These are phyloP conservation scores for Phaeotremella skinneri DNA, from an alignment of 768 basidiomycete genomes.

Conservation along the genomic window DNA sequence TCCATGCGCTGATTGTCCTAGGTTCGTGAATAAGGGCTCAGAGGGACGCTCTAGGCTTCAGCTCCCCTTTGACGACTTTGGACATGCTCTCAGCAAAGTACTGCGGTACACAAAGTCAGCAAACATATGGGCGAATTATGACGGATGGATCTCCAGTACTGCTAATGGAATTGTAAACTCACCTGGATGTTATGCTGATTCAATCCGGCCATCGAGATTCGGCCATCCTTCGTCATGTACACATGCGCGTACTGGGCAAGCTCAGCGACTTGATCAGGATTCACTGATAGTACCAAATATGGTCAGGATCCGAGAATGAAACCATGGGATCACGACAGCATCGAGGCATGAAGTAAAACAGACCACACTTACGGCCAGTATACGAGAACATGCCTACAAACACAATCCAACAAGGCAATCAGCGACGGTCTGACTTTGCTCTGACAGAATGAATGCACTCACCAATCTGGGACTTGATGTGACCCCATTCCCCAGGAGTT, in stretches of 20 bases:
- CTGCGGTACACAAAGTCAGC: slow-evolving; percentile 12
- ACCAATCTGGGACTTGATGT: slow-evolving; percentile 88
- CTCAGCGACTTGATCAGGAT: slow-evolving; percentile 46
- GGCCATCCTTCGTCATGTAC: slow-evolving; percentile 54
- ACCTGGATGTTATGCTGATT: slow-evolving; percentile 69
- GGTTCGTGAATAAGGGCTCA: neutral
- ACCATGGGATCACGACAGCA: neutral
- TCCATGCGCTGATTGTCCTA: neutral
- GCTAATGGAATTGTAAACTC: slow-evolving; percentile 3
- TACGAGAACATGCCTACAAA: slow-evolving; percentile 34
- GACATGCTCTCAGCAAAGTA: slow-evolving; percentile 53
- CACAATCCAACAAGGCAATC: slow-evolving; percentile 76
- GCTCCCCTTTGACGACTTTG: slow-evolving; percentile 53
- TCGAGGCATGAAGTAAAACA: neutral
- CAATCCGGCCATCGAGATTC: slow-evolving; percentile 92
- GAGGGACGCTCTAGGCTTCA: slow-evolving; percentile 19
- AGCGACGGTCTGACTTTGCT: slow-evolving; percentile 42
- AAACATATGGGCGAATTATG: neutral
- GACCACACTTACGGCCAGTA: slow-evolving; percentile 16
- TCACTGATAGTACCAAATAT: no score
- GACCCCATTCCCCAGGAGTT: slow-evolving; percentile 93
- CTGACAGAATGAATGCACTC: neutral
- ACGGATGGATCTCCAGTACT: neutral
- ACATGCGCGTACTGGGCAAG: slow-evolving; percentile 50
- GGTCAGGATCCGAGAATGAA: no score